These are phyloP conservation scores for Alectoria sarmentosa DNA, from an alignment of 495 filamentous ascomycete species.

Conservation along the genomic window DNA sequence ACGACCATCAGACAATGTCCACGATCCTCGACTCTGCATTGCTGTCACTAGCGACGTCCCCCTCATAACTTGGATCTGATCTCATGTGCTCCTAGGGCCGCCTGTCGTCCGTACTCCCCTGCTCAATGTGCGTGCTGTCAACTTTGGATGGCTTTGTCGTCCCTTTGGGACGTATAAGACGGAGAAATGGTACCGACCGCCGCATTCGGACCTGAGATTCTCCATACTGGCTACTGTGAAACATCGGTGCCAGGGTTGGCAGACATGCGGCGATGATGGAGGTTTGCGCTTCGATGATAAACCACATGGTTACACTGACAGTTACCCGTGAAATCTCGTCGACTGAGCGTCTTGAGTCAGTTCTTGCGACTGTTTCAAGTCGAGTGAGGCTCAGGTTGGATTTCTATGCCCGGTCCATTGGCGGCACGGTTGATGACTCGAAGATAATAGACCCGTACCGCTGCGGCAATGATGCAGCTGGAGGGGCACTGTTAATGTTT, in stretches of 20 bases:
- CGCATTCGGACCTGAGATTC: background rate
- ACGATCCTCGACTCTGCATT: background rate
- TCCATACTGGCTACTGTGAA: background rate
- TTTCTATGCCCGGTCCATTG: background rate
- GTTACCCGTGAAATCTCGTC: background rate
- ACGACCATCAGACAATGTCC: background rate
- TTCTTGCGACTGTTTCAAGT: background rate
- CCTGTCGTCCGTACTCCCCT: background rate
- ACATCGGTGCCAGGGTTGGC: background rate
- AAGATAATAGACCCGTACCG: background rate
- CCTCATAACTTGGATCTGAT: background rate
- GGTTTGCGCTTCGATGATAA: background rate
- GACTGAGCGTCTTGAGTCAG: background rate
- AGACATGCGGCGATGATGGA: background rate
- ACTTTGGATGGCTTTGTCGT: background rate
- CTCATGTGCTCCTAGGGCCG: background rate
- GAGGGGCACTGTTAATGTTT: background rate
- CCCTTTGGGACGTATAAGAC: background rate
- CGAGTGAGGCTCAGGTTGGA: background rate
- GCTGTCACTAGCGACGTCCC: background rate
- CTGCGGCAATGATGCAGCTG: background rate
- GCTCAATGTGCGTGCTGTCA: background rate
- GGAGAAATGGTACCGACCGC: background rate
- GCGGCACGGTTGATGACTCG: background rate
- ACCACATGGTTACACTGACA: background rate